Base-by-base conservation (phyloP, 176 grass and related monocot genomes). In the Oropetium thomaeum region DNA sequence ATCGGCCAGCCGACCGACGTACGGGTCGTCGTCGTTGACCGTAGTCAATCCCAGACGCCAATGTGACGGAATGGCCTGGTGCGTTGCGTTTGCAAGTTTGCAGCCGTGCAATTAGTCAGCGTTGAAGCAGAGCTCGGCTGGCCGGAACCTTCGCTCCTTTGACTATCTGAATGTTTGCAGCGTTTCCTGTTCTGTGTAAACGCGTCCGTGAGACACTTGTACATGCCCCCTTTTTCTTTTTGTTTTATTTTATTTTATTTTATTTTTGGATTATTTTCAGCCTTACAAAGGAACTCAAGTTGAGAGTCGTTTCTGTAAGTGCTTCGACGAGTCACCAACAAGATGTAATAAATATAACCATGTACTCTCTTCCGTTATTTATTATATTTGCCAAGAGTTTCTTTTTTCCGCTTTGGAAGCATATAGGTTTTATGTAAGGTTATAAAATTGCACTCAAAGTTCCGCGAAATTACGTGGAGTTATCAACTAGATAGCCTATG, bases 91-190 rank as follows among this genome's bases (percentile, higher is more conserved):
- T 39, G 62, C 22, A 19, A 5, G 35, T 51, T 31, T 27, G 43
- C 13, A 37, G 14, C 44, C 61, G 10, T 38, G 8, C 44, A 26
- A 19, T 19, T 11, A 44, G 42, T 37, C 51, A 67, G 59, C 11
- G 22, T 37, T 54, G 49, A 20, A 28, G 61, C 31, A 5, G 9
- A 52, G 22, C n/a, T 20, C 39, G 33, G 33, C 22, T 39, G 67
- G 41, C 31, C 3, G 67, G 58, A 81, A 81, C 7, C 68, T 64
- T 81, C 68, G 9, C 10, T 43, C 49, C 33, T 79, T 54, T 39
- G 34, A 32, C 34, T 62, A 11, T 17, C 48, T 3, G 35, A 32
- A 32, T 5, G 5, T 11, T 31, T 22, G 15, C 3, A 7, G n/a
- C 17, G 34, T 16, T 62, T 52, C 5, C 20, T 20, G 5, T n/a